phyloP scores from a whole-genome alignment of 106 monocot species.

The Iris macrosiphon region DNA sequence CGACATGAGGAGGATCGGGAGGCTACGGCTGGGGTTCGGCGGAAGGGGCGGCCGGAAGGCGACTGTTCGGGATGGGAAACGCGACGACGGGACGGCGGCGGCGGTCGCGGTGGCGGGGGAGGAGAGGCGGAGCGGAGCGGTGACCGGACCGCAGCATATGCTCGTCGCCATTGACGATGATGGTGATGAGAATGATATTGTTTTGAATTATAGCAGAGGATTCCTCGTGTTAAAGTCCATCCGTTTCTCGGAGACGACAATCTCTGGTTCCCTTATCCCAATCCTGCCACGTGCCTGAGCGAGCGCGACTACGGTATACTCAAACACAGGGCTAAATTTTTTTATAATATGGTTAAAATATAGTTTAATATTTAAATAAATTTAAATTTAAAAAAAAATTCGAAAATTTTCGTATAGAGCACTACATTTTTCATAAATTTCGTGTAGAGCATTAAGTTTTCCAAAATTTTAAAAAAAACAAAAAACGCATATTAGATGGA shows the following conservation, averaged over 20 bases:
- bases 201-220: background rate
- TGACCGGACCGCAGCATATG: constrained; percentile 5
- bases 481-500: too few species aligned
- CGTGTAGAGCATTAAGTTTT: too few species aligned
- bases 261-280: background rate
- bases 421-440: too few species aligned
- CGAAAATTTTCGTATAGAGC: too few species aligned
- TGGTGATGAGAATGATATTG: background rate
- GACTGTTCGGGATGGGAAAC: background rate
- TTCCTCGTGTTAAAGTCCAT: background rate
- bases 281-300: too few species aligned
- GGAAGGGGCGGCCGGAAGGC: background rate
- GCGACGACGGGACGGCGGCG: background rate
- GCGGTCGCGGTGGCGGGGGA: background rate
- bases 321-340: too few species aligned
- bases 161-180: constrained; percentile 17
- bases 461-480: too few species aligned
- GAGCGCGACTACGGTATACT: too few species aligned
- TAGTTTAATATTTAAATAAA: too few species aligned
- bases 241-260: background rate
- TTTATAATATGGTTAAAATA: too few species aligned
- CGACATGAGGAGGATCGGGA: background rate
- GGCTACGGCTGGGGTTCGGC: background rate
- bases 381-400: too few species aligned
- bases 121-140: background rate